phyloP scores from a whole-genome alignment of 441 rosid genomes.

The Croton setiger region DNA sequence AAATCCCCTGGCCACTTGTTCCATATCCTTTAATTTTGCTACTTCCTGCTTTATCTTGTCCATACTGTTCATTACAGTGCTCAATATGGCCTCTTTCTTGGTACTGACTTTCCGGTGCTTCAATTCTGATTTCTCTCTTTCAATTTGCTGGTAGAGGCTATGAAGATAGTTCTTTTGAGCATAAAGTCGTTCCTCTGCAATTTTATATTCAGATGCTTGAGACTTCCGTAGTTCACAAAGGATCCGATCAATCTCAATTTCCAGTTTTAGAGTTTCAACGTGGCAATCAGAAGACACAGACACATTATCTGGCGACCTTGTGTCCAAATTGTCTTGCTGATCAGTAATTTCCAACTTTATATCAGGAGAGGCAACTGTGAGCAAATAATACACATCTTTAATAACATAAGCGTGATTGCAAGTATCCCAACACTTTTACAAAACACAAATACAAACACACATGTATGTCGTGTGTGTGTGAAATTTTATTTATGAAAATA shows the following conservation, averaged over 20 bases:
- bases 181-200: constrained; percentile 60
- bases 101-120: constrained; percentile 24
- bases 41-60: constrained; percentile 60
- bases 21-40: constrained; percentile 61
- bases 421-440: not conserved
- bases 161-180: constrained; percentile 56
- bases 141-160: constrained; percentile 58
- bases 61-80: constrained; percentile 38
- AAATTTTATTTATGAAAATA: not conserved
- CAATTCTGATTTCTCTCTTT: constrained; percentile 55
- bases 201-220: constrained; percentile 58
- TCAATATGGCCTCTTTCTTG: constrained; percentile 30
- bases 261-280: constrained; percentile 52
- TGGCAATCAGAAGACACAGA: constrained; percentile 41
- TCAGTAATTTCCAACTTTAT: constrained; percentile 25
- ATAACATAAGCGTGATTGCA: not conserved
- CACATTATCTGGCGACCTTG: constrained; percentile 17
- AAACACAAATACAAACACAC: not conserved
- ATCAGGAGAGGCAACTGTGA: constrained; percentile 32
- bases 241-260: constrained; percentile 50
- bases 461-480: no score
- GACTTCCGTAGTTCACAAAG: constrained; percentile 52
- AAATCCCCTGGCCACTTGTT: constrained; percentile 71
- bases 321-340: constrained; percentile 27
- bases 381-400: constrained; percentile 16